These are phyloP conservation scores for Penicillium paradoxum DNA, from an alignment of 495 filamentous ascomycete species.

Conservation along the genomic window DNA sequence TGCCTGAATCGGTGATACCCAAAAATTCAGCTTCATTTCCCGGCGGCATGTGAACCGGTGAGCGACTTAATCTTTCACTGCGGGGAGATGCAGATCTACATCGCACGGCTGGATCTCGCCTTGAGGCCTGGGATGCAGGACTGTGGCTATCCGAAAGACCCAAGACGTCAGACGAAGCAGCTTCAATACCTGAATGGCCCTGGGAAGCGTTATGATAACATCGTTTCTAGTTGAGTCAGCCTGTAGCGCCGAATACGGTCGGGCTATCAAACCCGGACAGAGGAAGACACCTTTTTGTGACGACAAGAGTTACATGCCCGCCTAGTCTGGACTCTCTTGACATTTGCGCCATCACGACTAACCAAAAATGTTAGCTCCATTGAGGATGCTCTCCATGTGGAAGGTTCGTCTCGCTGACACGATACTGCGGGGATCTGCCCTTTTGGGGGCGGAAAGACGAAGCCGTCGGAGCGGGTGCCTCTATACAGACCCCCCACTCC, in stretches of 20 bases:
- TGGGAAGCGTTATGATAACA: slow-evolving; percentile 12
- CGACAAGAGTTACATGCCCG: slow-evolving; percentile 19
- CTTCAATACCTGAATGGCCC: background rate
- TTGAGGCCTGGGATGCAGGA: background rate
- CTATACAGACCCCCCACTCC: too few species aligned
- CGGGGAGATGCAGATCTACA: slow-evolving; percentile 5
- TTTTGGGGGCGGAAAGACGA: background rate
- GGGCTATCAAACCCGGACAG: background rate
- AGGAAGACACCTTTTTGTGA: slow-evolving; percentile 14
- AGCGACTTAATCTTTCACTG: background rate
- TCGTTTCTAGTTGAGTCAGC: slow-evolving; percentile 17
- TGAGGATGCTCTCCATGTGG: background rate
- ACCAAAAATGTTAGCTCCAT: slow-evolving; percentile 24
- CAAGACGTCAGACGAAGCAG: background rate
- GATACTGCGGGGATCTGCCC: background rate
- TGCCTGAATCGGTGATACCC: background rate
- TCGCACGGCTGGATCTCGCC: background rate
- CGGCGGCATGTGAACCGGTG: background rate
- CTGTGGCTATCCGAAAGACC: background rate
- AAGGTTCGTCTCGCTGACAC: background rate
- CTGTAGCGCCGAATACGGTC: background rate
- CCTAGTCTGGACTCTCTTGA: slow-evolving; percentile 12
- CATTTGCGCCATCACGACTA: slow-evolving; percentile 12
- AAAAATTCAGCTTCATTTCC: background rate
- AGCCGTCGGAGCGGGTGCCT: slow-evolving; percentile 7